Percentiles rank a stretch among this genome's conserved stretches.
These are phyloP conservation scores for Arthrobotrys musiformis DNA, from an alignment of 2,329 filamentous ascomycete genomes.

Conservation along the genomic window DNA sequence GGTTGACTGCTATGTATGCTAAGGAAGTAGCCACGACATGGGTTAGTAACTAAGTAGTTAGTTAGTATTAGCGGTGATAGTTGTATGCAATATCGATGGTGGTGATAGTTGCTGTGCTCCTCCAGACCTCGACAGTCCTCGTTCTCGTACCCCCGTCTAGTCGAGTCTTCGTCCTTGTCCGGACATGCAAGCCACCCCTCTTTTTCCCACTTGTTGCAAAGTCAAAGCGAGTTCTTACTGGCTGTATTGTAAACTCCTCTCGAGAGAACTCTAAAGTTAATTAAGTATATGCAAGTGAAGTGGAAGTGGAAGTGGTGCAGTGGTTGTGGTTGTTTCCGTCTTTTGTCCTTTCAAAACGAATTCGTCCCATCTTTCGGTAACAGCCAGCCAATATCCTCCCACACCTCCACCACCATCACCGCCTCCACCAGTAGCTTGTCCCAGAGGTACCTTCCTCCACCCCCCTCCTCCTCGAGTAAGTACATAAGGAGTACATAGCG, in stretches of 20 bases:
- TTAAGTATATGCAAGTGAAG: no score
- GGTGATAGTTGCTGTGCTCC: constrained; percentile 24
- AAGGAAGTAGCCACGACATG: not conserved
- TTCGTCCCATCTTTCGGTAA: constrained; percentile 55
- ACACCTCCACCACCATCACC: constrained; percentile 11
- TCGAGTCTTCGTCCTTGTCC: not conserved
- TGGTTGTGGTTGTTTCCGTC: constrained; percentile 10
- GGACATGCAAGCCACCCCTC: constrained; percentile 32
- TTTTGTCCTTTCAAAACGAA: constrained; percentile 9
- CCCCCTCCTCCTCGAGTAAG: no score
- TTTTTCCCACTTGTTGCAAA: not conserved
- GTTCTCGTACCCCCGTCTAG: constrained; percentile 7
- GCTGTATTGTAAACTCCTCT: not conserved
- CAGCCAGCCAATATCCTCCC: not conserved
- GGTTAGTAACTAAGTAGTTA: not conserved
- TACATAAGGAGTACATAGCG: no score
- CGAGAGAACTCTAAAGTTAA: constrained; percentile 19
- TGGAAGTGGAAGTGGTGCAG: no score
- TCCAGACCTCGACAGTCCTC: constrained; percentile 9
- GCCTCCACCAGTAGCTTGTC: constrained; percentile 5
- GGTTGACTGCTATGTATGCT: not conserved
- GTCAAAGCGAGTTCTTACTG: not conserved
- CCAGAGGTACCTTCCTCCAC: not conserved
- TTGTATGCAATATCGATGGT: no score
- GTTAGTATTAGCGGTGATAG: not conserved